A percentile compares a stretch with the other conserved stretches of the same genome.
These are phyloP conservation scores for Ophiostoma populinum DNA, from an alignment of 2,329 filamentous ascomycete genomes.

Conservation along the genomic window DNA sequence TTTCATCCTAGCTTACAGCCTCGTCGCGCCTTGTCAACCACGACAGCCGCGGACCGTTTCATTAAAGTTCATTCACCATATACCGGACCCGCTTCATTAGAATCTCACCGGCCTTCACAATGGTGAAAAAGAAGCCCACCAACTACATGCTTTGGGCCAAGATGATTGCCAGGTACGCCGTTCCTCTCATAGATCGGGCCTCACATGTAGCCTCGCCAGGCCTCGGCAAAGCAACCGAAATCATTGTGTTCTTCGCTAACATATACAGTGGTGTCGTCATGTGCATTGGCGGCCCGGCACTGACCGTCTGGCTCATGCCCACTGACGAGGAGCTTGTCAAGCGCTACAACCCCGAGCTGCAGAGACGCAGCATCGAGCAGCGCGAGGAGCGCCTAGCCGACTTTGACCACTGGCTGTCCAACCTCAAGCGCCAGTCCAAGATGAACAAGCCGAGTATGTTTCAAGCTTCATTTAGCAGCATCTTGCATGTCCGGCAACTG, in stretches of 20 bases:
- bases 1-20: constrained; percentile 1
- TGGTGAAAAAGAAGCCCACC: constrained; percentile 25
- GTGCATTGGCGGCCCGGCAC: constrained; percentile 67
- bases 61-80: not conserved
- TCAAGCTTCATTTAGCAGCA: not conserved
- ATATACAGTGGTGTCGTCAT: constrained; percentile 48
- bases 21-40: not conserved
- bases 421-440: constrained; percentile 77
- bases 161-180: constrained; percentile 46
- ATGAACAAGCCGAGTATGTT: constrained; percentile 74
- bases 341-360: constrained; percentile 88
- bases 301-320: constrained; percentile 65
- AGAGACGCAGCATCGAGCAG: constrained; percentile 68
- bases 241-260: too few relatives aligned
- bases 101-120: too few relatives aligned
- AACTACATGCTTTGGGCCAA: constrained; percentile 48
- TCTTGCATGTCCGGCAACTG: too few relatives aligned
- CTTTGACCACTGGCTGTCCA: constrained; percentile 72
- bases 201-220: too few relatives aligned
- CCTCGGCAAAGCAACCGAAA: too few relatives aligned
- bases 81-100: too few relatives aligned
- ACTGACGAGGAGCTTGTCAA: constrained; percentile 85
- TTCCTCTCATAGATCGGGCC: too few relatives aligned
- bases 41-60: too few relatives aligned
- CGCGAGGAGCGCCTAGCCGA: constrained; percentile 63